Percentiles rank a stretch among this genome's conserved stretches.
These are phyloP conservation scores for Novymonas esmeraldas DNA, from an alignment of 208 protist species.

Conservation along the genomic window DNA sequence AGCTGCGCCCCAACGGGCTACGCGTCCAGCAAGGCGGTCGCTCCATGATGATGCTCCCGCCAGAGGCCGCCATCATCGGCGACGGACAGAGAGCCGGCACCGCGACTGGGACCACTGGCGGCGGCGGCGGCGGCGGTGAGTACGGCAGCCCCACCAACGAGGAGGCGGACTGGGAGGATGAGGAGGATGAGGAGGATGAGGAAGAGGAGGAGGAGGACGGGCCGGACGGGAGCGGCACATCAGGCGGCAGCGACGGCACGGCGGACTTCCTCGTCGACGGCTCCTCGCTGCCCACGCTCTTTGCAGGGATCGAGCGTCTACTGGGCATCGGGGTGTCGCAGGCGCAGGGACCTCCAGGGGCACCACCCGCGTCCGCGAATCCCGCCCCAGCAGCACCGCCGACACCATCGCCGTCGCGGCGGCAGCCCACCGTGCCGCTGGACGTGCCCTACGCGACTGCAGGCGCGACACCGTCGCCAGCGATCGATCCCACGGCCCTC, in stretches of 20 bases:
- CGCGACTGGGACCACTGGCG: not conserved
- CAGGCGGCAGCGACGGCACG: constrained; percentile 17
- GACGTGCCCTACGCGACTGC: not conserved
- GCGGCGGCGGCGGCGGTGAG: not conserved
- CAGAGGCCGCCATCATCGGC: constrained; percentile 2
- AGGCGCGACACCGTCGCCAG: not conserved
- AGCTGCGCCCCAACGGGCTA: constrained; percentile 44
- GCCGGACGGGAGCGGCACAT: constrained; percentile 9
- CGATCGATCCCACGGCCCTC: not conserved
- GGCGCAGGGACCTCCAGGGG: not conserved
- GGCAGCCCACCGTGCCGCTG: not conserved
- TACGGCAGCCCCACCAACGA: no score
- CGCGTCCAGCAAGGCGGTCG: constrained; percentile 46
- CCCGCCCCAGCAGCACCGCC: not conserved
- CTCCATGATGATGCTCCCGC: constrained; percentile 33
- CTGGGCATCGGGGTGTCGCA: constrained; percentile 14
- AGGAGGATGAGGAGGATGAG: constrained; percentile 30
- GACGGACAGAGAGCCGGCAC: not conserved
- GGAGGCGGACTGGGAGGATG: constrained; percentile 30
- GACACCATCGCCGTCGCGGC: constrained; percentile 1
- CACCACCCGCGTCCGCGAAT: not conserved
- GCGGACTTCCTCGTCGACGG: constrained; percentile 30
- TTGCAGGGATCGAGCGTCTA: constrained; percentile 26
- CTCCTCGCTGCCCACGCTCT: constrained; percentile 22
- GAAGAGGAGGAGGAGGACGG: constrained; percentile 13